phyloP scores from a whole-genome alignment of 768 basidiomycete genomes.

The Megacollybia marginata region DNA sequence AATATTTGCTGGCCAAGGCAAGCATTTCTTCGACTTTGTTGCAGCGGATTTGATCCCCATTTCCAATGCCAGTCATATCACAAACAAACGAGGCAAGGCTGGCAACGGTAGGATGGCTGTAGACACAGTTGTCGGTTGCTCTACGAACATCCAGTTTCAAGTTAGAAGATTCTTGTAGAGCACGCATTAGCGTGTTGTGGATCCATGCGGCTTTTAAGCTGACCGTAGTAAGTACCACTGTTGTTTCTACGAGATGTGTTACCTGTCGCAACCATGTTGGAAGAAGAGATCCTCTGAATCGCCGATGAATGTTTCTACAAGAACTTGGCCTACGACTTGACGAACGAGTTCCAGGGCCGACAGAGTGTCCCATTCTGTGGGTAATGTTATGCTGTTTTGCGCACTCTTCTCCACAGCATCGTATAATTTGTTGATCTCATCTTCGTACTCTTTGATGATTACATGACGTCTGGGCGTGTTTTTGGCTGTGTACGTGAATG shows the following conservation, averaged over 20 bases:
- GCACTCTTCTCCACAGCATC: slow-evolving; percentile 22
- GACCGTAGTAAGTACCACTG: neutral
- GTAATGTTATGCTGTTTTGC: slow-evolving; percentile 16
- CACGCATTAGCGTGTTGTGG: slow-evolving; percentile 28
- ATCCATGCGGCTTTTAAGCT: slow-evolving; percentile 36
- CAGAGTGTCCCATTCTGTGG: slow-evolving; percentile 16
- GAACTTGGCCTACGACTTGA: slow-evolving; percentile 24
- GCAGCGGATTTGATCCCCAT: neutral
- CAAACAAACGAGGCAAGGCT: neutral
- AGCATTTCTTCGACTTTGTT: slow-evolving; percentile 6
- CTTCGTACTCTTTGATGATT: slow-evolving; percentile 27
- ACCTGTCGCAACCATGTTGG: slow-evolving; percentile 34
- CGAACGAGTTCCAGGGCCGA: slow-evolving; percentile 22
- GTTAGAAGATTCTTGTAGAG: slow-evolving; percentile 16
- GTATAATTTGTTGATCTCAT: slow-evolving; percentile 33
- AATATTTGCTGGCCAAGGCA: slow-evolving; percentile 10
- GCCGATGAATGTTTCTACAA: slow-evolving; percentile 11
- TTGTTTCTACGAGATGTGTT: slow-evolving; percentile 2
- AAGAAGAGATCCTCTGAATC: slow-evolving; percentile 29
- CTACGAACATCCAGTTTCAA: slow-evolving; percentile 9
- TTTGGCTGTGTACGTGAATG: slow-evolving; percentile 25
- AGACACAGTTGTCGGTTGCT: slow-evolving; percentile 25
- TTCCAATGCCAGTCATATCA: neutral
- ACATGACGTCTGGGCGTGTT: slow-evolving; percentile 20
- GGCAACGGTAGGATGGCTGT: slow-evolving; percentile 25